Base-by-base conservation (phyloP, 768 basidiomycete genomes). In the Sporobolomyces roseus region DNA sequence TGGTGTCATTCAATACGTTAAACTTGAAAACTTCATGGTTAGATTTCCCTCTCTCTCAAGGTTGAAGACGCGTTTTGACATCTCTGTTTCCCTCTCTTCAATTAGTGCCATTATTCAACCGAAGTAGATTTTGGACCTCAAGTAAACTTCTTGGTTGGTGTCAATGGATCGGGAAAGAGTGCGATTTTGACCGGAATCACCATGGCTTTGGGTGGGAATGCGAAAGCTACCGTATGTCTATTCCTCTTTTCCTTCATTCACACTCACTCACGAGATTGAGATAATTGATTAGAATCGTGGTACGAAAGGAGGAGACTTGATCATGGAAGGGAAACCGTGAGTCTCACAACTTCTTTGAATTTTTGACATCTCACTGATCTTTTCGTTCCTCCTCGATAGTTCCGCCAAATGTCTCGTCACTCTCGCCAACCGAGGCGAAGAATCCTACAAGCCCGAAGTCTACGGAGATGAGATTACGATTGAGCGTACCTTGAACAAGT, bases 71-170 rank as follows among this genome's bases (percentile, higher is more conserved):
- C n/a, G 10, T 23, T 21, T 45, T 2, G 14, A 29, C 29, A 41
- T 38, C 48, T 6, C 29, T 14, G 14, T 4, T 17, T 7, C n/a
- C 2, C 19, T 2, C 67, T n/a, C n/a, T n/a, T n/a, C n/a, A n/a
- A n/a, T n/a, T n/a, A 73, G 71, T 73, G 63, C 46, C 67, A 71
- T 61, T 50, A 41, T 21, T 38, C 53, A 21, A 43, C 93, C 51
- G 86, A 83, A 1, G 90, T 96, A 79, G 83, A 84, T 3, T 91
- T 98, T 71, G 91, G 92, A 0, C 88, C 89, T 13, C 91, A 93
- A 78, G 90, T 99, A 76, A 99, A 98, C 80, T 98, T 98, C 76
- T 90, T 99, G 74, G 94, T 94, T 45, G 92, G 91, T 87, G 66
- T 75, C 43, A 74, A 73, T 55, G 71, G 72, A 6, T 68, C 64